Base-by-base conservation (phyloP, 768 basidiomycete genomes). In the Lactarius psammicola region DNA sequence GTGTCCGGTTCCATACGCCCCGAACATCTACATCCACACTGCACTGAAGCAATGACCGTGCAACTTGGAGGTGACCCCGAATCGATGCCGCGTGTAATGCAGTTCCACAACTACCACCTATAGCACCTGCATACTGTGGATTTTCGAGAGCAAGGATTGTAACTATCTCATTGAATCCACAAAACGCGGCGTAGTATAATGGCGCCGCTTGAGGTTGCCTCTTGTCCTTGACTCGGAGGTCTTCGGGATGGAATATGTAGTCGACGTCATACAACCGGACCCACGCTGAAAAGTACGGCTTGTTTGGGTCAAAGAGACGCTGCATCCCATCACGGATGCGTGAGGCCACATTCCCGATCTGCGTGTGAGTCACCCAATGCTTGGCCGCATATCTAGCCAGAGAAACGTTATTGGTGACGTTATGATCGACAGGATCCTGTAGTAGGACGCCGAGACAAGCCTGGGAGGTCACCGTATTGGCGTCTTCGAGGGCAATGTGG, bases 241-340 rank as follows among this genome's bases (percentile, higher is more conserved):
- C 11, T 4, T 11, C 11, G 0, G 3, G n/a, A n/a, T n/a, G n/a
- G n/a, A n/a, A n/a, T n/a, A 1, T 0, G 15, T 40, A 6, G 36
- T 36, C 36, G 11, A 36, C 11, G 13, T 36, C 13, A 1, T 11
- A 36, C 13, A 36, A 36, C 36, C 13, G 2, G 36, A 15, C 13
- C 36, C 36, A 36, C 36, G 36, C 36, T 36, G 36, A 36, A 36
- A 36, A 36, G 36, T 36, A 36, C 13, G 36, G 36, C 36, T 3
- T 11, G 13, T 36, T 11, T 4, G 36, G 38, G 15, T 38, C 38
- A 15, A 38, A 38, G 38, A 38, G 38, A 38, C 15, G 15, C 15
- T 38, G 13, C 36, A 36, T 36, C 36, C 36, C 36, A 36, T 36
- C 36, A 13, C 11, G 36, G 9, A 36, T 36, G 10, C 36, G 36